Evolutionary conservation across 495 filamentous ascomycete genomes (phyloP).

Genomic region (Stereocaulon alpinum): DNA sequence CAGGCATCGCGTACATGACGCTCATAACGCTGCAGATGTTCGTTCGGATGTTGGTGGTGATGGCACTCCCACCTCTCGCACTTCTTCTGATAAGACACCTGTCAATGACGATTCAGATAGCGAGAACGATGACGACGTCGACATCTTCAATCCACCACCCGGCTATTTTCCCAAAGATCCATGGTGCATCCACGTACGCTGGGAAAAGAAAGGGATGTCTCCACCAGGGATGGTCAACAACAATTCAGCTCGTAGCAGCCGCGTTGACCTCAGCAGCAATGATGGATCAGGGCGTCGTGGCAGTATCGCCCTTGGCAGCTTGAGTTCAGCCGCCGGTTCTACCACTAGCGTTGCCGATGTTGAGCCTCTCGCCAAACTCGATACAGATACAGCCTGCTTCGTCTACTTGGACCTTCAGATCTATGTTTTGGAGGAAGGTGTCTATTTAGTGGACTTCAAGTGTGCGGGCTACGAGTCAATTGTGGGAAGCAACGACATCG

Average conservation of each 20-base stretch:
- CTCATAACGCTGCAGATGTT: not conserved
- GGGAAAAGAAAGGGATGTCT: conserved; percentile 63
- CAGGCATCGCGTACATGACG: conserved; percentile 2
- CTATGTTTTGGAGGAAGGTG: conserved; percentile 86
- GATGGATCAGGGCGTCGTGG: conserved; percentile 39
- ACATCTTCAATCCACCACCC: conserved; percentile 29
- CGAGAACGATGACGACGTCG: conserved; percentile 18
- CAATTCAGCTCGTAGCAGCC: conserved; percentile 45
- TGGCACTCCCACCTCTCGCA: conserved; percentile 6
- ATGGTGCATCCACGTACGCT: conserved; percentile 89
- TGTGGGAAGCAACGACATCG: conserved; percentile 37
- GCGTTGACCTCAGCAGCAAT: conserved; percentile 38
- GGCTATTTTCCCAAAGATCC: conserved; percentile 84
- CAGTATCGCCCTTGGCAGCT: conserved; percentile 34
- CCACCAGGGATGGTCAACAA: conserved; percentile 41
- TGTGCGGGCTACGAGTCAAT: conserved; percentile 94
- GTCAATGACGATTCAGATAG: conserved; percentile 27
- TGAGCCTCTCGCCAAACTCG: conserved; percentile 20
- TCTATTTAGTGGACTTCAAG: conserved; percentile 97
- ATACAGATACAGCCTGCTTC: conserved; percentile 44
- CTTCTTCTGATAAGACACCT: conserved; percentile 19
- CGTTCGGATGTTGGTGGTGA: not conserved
- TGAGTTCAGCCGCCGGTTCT: conserved; percentile 32
- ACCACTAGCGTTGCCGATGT: conserved; percentile 27
- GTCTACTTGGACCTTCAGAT: conserved; percentile 95